A percentile compares a stretch with the other conserved stretches of the same genome.
These are phyloP conservation scores for Fusarium papillatum DNA, from an alignment of 2,329 filamentous ascomycete genomes.

Conservation along the genomic window DNA sequence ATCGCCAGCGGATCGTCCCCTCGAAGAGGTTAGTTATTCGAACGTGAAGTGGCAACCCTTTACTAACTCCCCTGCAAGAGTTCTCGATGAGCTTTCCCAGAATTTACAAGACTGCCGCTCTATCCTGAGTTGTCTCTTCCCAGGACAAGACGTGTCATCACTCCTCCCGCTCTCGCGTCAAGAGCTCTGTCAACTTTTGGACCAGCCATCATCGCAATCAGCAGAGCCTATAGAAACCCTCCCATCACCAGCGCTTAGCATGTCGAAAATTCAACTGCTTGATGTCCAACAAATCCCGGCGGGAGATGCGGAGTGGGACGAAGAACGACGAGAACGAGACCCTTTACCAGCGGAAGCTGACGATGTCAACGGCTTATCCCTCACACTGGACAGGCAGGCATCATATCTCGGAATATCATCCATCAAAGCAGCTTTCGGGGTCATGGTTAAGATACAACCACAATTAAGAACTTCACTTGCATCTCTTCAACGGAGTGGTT, in stretches of 20 bases:
- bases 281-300: background rate
- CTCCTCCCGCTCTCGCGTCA: background rate
- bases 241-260: background rate
- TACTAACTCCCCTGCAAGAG: background rate
- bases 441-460: background rate
- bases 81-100: background rate
- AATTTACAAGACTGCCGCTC: background rate
- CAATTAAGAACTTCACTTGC: background rate
- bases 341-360: background rate
- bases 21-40: background rate
- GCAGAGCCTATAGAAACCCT: background rate
- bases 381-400: background rate
- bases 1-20: background rate
- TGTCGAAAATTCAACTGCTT: background rate
- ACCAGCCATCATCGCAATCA: background rate
- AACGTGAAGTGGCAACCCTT: background rate
- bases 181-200: background rate
- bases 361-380: background rate
- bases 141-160: background rate
- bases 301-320: background rate
- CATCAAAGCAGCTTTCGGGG: background rate
- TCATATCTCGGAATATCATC: background rate
- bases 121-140: background rate
- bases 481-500: background rate
- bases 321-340: background rate